phyloP scores from a whole-genome alignment of 352 stramenopile species.

The Phytophthora cactorum region DNA sequence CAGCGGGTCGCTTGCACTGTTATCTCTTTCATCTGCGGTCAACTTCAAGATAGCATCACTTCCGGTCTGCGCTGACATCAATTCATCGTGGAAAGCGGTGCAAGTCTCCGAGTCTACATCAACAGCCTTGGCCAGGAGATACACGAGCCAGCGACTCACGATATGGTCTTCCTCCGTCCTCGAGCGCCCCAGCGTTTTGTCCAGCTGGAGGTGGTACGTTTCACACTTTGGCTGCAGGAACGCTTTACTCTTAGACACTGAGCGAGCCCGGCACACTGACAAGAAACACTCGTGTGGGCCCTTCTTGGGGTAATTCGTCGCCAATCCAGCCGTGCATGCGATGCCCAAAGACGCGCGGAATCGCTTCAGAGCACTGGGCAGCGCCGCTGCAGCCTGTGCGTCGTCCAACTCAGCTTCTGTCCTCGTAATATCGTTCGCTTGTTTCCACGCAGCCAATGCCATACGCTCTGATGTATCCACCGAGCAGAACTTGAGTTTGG shows the following conservation, averaged over 20 bases:
- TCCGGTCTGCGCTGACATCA: conserved; percentile 38
- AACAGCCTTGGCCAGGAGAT: conserved; percentile 58
- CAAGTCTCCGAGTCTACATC: conserved; percentile 41
- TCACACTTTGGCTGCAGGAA: conserved; percentile 43
- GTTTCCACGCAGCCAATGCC: conserved; percentile 60
- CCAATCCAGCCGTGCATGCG: conserved; percentile 74
- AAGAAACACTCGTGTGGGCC: conserved; percentile 76
- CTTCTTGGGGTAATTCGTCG: conserved; percentile 65
- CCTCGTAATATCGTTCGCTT: conserved; percentile 47
- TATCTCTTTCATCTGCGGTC: background rate
- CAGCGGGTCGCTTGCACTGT: conserved; percentile 27
- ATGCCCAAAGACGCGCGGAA: conserved; percentile 61
- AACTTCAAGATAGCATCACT: conserved; percentile 38
- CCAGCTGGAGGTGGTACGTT: conserved; percentile 70
- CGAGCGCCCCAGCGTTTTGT: conserved; percentile 64
- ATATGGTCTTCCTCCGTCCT: conserved; percentile 72
- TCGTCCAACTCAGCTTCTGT: conserved; percentile 40
- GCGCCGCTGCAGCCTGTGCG: conserved; percentile 12
- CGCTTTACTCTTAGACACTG: background rate
- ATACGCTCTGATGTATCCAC: conserved; percentile 66
- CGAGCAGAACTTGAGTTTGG: conserved; percentile 56
- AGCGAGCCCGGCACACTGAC: conserved; percentile 51
- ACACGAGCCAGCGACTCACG: conserved; percentile 73
- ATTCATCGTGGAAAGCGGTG: conserved; percentile 35
- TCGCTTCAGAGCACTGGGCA: conserved; percentile 38